phyloP scores from a whole-genome alignment of 139 green algal genomes.

The Coelastrella sp. region DNA sequence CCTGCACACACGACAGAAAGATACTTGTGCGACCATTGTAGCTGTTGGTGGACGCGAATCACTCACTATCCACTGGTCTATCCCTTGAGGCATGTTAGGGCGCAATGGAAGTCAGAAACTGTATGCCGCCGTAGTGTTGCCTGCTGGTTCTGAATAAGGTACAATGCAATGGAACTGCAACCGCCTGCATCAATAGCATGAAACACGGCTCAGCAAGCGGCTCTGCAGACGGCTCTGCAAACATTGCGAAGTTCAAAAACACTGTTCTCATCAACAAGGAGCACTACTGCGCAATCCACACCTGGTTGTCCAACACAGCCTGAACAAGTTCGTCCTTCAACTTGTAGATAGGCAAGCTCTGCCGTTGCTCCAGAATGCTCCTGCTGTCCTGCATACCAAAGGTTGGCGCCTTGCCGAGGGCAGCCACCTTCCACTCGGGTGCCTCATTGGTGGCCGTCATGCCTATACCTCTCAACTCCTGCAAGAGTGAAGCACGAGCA shows the following conservation, averaged over 20 bases:
- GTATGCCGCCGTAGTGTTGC: too few relatives aligned
- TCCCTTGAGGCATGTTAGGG: constrained; percentile 72
- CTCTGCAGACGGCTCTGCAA: too few relatives aligned
- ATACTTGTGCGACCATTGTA: too few relatives aligned
- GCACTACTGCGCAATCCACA: constrained; percentile 20
- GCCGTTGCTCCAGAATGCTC: constrained; percentile 95
- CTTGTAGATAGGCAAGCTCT: constrained; percentile 96
- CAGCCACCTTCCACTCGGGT: constrained; percentile 91
- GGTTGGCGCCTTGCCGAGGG: constrained; percentile 73
- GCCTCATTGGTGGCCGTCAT: constrained; percentile 68
- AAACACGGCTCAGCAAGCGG: too few relatives aligned
- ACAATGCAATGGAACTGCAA: too few relatives aligned
- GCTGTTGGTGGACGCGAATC: too few relatives aligned
- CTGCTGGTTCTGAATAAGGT: too few relatives aligned
- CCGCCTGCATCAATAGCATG: too few relatives aligned
- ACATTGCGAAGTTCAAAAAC: not conserved
- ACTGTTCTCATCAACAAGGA: not conserved
- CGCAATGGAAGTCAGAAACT: not conserved
- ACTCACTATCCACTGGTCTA: constrained; percentile 63
- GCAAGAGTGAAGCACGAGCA: not conserved
- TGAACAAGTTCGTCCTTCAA: constrained; percentile 93
- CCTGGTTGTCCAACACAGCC: constrained; percentile 91
- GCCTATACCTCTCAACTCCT: constrained; percentile 71
- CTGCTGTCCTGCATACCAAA: constrained; percentile 90
- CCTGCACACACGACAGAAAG: not conserved